These are phyloP conservation scores for Lasiosphaeria ovina DNA, from an alignment of 495 filamentous ascomycete genomes.

Conservation along the genomic window DNA sequence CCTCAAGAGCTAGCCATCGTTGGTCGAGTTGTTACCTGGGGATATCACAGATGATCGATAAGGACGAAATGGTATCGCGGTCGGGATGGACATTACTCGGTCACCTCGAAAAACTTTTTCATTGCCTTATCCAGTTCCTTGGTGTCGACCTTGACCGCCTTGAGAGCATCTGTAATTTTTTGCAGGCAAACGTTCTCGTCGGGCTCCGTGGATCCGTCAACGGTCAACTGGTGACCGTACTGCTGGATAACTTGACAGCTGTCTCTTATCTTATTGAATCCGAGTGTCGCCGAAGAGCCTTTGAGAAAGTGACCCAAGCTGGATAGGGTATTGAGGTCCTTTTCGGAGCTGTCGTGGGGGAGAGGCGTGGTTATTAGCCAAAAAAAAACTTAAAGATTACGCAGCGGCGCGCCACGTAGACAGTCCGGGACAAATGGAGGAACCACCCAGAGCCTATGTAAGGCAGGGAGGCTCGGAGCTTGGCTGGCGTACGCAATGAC, in stretches of 20 bases:
- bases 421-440: background rate
- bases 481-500: background rate
- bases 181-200: constrained; percentile 64
- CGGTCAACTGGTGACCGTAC: constrained; percentile 75
- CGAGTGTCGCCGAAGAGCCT: constrained; percentile 95
- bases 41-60: background rate
- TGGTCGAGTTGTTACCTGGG: constrained; percentile 15
- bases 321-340: constrained; percentile 71
- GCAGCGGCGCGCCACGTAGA: background rate
- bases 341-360: constrained; percentile 49
- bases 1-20: constrained; percentile 14
- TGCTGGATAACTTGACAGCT: constrained; percentile 96
- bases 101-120: constrained; percentile 65
- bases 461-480: background rate
- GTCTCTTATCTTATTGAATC: constrained; percentile 87
- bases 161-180: constrained; percentile 67
- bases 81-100: constrained; percentile 21
- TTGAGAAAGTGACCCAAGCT: constrained; percentile 92
- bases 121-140: constrained; percentile 68
- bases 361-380: constrained; percentile 16
- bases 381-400: background rate
- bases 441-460: background rate
- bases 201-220: constrained; percentile 64
- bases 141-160: constrained; percentile 72
- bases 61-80: background rate